These are phyloP conservation scores for Neoboletus brunneissimus DNA, from an alignment of 768 basidiomycete species.

Conservation along the genomic window DNA sequence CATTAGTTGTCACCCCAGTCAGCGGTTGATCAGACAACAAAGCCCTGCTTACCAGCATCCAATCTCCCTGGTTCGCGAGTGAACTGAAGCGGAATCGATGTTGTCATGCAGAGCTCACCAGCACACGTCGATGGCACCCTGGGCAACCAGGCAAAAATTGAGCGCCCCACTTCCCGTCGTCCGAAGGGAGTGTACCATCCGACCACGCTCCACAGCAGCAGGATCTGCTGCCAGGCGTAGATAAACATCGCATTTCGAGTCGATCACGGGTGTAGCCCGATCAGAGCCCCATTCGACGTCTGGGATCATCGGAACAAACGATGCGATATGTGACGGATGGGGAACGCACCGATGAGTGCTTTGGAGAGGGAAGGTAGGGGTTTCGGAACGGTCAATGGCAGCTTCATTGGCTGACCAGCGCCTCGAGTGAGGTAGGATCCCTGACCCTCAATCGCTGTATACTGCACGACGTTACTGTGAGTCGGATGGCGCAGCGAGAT, in stretches of 20 bases:
- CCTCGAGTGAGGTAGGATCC: conserved; percentile 71
- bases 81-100: not conserved
- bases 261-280: conserved; percentile 52
- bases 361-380: conserved; percentile 68
- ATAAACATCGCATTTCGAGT: conserved; percentile 65
- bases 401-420: conserved; percentile 41
- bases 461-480: conserved; percentile 39
- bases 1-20: not conserved
- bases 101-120: conserved; percentile 50
- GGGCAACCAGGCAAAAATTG: conserved; percentile 83
- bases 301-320: conserved; percentile 16
- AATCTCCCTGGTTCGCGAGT: conserved; percentile 59
- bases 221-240: conserved; percentile 72
- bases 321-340: not conserved
- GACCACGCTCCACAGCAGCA: conserved; percentile 51
- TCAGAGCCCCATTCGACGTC: conserved; percentile 91
- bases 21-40: not conserved
- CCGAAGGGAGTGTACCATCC: conserved; percentile 82
- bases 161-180: conserved; percentile 81
- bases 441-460: conserved; percentile 72
- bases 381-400: conserved; percentile 65
- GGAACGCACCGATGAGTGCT: conserved; percentile 57
- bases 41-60: conserved; percentile 54
- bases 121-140: conserved; percentile 83
- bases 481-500: not conserved